Base-by-base conservation (phyloP, 352 stramenopile genomes). In the Globisporangium acanthophoron region DNA sequence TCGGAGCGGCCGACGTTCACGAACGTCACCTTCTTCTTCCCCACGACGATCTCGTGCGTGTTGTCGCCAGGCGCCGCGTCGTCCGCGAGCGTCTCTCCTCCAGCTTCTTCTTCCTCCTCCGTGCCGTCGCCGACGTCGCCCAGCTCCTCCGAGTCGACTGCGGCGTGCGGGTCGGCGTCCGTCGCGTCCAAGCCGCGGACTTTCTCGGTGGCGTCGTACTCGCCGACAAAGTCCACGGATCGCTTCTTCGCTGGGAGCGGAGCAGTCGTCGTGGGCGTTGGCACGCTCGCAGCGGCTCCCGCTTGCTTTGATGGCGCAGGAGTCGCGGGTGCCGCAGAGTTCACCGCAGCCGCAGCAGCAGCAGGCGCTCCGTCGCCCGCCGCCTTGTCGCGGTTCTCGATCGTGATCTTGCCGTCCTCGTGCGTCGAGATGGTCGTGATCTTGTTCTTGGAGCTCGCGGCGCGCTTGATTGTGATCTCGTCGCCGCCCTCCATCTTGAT, bases 381-480 rank as follows among this genome's bases (percentile, higher is more conserved):
- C 46, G 44, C 70, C 47, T 68, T 73, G 54, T 49, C 56, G 12
- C 41, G 47, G 41, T 77, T 77, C 54, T 90, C 78, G 53, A 90
- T 90, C 55, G 76, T 90, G 60, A 90, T 85, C 56, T 84, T 87
- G 45, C 80, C 80, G 58, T 82, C 76, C 24, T 90, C 78, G 52
- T 90, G 71, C 2, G 74, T 66, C 35, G 76, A 88, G 44, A 90
- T 90, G 31, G 67, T 86, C 20, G 78, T 90, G 62, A 87, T 71
- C 55, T 85, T 84, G 27, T 74, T 71, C 57, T 87, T 86, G 33
- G 73, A 81, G 31, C 64, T 84, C 15, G 65, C 64, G 1, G 59
- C 67, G 27, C 76, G 76, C 56, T 87, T 87, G 65, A 90, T 90
- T 39, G 80, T 90, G 70, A 90, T 88, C 67, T 88, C 80, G 59